Conservation (phyloP, 1,284 basidiomycete genomes). For the Apiotrichum montevideense region DNA sequence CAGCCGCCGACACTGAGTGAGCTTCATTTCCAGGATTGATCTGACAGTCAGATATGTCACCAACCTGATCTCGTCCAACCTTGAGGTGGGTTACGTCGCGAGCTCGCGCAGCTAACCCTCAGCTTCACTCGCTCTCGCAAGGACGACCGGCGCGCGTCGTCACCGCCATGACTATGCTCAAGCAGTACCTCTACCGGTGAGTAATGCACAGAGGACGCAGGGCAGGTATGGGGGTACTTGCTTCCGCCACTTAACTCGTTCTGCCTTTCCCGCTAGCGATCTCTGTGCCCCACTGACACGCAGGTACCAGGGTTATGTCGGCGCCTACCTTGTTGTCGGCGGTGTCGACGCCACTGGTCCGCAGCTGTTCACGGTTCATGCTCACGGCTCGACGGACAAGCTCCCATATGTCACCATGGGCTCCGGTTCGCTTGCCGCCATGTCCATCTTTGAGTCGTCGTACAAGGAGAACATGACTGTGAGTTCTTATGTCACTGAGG, state of each 20-base stretch:
- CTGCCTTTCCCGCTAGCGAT: neutral
- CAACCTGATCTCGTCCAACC: slow-evolving; percentile 85
- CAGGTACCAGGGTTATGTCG: slow-evolving; percentile 89
- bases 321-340: slow-evolving; percentile 94
- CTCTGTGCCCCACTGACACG: neutral
- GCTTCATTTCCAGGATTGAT: neutral
- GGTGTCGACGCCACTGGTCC: slow-evolving; percentile 90
- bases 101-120: slow-evolving; percentile 14
- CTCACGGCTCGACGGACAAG: slow-evolving; percentile 98
- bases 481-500: slow-evolving; percentile 22
- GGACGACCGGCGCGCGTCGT: slow-evolving; percentile 84
- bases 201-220: slow-evolving; percentile 25
- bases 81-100: slow-evolving; percentile 54
- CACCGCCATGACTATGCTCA: slow-evolving; percentile 97
- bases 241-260: neutral
- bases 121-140: slow-evolving; percentile 72
- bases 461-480: slow-evolving; percentile 83
- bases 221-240: neutral
- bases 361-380: slow-evolving; percentile 92
- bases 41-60: slow-evolving; percentile 61
- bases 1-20: slow-evolving; percentile 89
- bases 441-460: slow-evolving; percentile 90
- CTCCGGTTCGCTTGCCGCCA: slow-evolving; percentile 89
- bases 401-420: slow-evolving; percentile 99
- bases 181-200: slow-evolving; percentile 75